phyloP scores from a whole-genome alignment of 495 filamentous ascomycete genomes.

The Penicillium pancosmium region DNA sequence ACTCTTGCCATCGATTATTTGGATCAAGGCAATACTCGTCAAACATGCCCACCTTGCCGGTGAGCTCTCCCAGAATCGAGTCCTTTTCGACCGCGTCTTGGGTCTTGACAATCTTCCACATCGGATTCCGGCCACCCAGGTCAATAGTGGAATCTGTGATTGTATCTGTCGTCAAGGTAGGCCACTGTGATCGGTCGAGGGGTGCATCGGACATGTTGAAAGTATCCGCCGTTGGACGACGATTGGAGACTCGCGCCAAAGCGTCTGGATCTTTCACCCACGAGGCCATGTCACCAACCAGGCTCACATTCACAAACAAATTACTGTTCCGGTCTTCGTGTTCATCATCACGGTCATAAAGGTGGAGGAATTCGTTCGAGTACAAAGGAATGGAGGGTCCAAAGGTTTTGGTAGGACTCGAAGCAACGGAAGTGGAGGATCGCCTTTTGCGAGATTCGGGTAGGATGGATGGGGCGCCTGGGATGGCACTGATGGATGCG shows the following conservation, averaged over 20 bases:
- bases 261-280: conserved; percentile 72
- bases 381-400: conserved; percentile 55
- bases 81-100: conserved; percentile 62
- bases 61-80: conserved; percentile 80
- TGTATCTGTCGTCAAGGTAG: conserved; percentile 48
- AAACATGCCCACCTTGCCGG: conserved; percentile 80
- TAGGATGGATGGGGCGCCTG: conserved; percentile 36
- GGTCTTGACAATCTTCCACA: conserved; percentile 75
- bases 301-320: conserved; percentile 66
- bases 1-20: conserved; percentile 71
- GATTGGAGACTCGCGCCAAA: conserved; percentile 44
- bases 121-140: conserved; percentile 50
- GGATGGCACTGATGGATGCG: conserved; percentile 66
- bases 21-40: conserved; percentile 74
- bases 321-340: conserved; percentile 56
- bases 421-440: conserved; percentile 45
- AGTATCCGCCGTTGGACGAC: conserved; percentile 46
- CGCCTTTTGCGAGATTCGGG: conserved; percentile 57
- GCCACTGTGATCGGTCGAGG: conserved; percentile 57
- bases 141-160: conserved; percentile 47
- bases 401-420: conserved; percentile 57
- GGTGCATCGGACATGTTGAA: conserved; percentile 55
- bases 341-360: conserved; percentile 63
- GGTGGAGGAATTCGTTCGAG: conserved; percentile 69
- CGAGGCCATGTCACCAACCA: conserved; percentile 65